These are phyloP conservation scores for Kurtzmaniella cleridarum DNA, from an alignment of 805 yeast species.

Conservation along the genomic window DNA sequence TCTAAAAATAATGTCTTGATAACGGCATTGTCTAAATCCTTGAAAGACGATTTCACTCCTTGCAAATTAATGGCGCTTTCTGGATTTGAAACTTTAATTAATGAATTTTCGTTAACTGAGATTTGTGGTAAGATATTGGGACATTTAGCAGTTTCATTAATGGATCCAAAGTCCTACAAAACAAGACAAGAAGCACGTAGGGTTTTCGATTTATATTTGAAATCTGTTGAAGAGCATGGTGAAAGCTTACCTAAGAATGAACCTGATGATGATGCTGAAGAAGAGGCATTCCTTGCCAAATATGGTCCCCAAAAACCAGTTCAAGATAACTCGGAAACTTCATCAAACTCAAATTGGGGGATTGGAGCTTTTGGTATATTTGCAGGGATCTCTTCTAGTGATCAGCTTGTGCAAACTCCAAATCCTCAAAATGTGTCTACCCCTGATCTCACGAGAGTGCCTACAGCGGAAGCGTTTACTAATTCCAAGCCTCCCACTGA, in stretches of 20 bases:
- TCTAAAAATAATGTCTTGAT: conserved; percentile 71
- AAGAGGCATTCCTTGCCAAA: conserved; percentile 29
- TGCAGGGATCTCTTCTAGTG: too few species aligned
- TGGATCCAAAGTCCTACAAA: conserved; percentile 60
- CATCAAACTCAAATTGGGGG: conserved; percentile 11
- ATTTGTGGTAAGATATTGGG: conserved; percentile 79
- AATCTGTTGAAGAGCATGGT: conserved; percentile 35
- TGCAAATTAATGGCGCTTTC: conserved; percentile 71
- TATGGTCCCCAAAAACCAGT: conserved; percentile 12
- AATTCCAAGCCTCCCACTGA: conserved; percentile 1
- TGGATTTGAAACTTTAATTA: conserved; percentile 63
- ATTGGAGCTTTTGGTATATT: too few species aligned
- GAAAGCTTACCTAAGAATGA: conserved; percentile 26
- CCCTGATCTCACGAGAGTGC: conserved; percentile 27
- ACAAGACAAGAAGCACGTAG: conserved; percentile 70
- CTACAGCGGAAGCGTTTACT: conserved; percentile 18
- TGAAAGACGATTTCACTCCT: conserved; percentile 73
- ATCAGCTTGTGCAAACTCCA: too few species aligned
- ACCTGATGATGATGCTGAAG: conserved; percentile 36
- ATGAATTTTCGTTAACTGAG: conserved; percentile 65
- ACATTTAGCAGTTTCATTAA: conserved; percentile 74
- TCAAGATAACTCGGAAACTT: conserved; percentile 1
- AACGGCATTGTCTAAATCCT: conserved; percentile 80
- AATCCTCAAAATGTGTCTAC: conserved; percentile 16
- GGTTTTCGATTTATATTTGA: conserved; percentile 55